Evolutionary conservation across 2,329 filamentous ascomycete species (phyloP).

Genomic region (Phyllosticta paracitricarpa): DNA sequence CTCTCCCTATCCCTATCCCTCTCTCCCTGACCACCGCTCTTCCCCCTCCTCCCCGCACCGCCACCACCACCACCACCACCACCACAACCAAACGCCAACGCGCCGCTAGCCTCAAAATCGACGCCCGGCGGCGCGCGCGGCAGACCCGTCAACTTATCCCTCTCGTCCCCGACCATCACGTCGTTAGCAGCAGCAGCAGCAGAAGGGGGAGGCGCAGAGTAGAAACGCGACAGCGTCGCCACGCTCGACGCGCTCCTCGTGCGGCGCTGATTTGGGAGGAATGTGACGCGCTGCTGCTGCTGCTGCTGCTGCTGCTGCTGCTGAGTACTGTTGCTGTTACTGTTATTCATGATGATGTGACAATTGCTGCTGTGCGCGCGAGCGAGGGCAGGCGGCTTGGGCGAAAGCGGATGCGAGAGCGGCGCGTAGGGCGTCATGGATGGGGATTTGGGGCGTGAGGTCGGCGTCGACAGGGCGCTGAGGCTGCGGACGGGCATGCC

Average conservation of each 20-base stretch:
- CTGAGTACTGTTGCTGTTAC: no score
- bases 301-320: no score
- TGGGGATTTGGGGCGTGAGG: not conserved
- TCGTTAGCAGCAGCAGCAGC: no score
- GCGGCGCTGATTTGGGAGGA: not conserved
- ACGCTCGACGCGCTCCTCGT: not conserved
- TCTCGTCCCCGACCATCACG: not conserved
- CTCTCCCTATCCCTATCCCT: not conserved
- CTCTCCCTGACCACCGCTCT: not conserved
- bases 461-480: not conserved
- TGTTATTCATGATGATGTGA: no score
- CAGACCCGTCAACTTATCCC: not conserved
- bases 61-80: no score
- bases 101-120: not conserved
- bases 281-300: not conserved
- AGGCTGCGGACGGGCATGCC: not conserved
- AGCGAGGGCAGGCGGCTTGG: not conserved
- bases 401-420: not conserved
- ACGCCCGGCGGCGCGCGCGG: not conserved
- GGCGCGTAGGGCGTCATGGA: not conserved
- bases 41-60: not conserved
- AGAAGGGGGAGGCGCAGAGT: not conserved
- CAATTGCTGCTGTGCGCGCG: no score
- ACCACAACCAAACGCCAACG: not conserved
- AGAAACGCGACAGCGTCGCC: not conserved